Conservation (phyloP, 768 basidiomycete species). For the Suillus hirtellus region DNA sequence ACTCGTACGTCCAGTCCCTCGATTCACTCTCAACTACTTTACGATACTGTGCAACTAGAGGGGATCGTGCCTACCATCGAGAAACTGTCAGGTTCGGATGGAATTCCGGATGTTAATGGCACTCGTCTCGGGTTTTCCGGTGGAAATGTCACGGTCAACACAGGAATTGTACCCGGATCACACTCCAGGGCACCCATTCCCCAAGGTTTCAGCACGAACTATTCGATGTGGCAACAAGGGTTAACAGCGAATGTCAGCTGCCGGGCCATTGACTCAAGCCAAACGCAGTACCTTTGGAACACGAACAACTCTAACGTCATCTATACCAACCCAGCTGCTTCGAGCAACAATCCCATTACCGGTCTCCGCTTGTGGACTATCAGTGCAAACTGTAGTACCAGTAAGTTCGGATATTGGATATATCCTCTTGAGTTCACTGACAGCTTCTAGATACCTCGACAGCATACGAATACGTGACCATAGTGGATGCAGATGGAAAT, state of each 20-base stretch:
- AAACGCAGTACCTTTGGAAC: conserved; percentile 2
- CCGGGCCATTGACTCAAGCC: not conserved
- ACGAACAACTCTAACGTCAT: not conserved
- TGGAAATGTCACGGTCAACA: conserved; percentile 7
- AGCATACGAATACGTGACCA: conserved; percentile 7
- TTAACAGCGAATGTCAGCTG: conserved; percentile 10
- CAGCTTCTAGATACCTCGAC: conserved; percentile 2
- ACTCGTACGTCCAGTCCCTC: not conserved
- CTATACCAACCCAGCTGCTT: not conserved
- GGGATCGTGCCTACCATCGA: too few relatives aligned
- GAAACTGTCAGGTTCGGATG: too few relatives aligned
- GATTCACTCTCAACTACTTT: not conserved
- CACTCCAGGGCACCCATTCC: not conserved
- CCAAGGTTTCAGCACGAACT: conserved; percentile 6
- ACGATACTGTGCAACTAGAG: not conserved
- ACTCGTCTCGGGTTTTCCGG: too few relatives aligned
- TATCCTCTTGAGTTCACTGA: not conserved
- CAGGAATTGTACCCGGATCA: not conserved
- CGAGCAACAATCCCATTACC: not conserved
- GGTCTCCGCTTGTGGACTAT: conserved; percentile 7
- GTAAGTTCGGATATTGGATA: not conserved
- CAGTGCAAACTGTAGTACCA: conserved; percentile 6
- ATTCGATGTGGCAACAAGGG: conserved; percentile 9
- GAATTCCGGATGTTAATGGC: too few relatives aligned
- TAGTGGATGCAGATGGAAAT: not conserved